Conservation (phyloP, 2,329 filamentous ascomycete species). For the Madurella fahalii region DNA sequence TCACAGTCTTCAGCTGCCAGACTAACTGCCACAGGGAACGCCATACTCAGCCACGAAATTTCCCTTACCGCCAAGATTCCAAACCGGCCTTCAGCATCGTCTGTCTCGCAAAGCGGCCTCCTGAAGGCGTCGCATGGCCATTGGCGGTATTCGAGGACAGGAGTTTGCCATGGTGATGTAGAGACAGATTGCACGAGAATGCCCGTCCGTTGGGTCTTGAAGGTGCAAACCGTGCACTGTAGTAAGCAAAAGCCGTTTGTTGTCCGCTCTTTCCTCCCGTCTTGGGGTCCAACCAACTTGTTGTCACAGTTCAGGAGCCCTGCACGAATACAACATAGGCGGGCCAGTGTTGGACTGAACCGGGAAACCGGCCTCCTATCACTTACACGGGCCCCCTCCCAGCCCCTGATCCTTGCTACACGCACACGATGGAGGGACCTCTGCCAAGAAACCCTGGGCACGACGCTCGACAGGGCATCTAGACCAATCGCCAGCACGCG, state of each 20-base stretch:
- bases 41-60: constrained; percentile 16
- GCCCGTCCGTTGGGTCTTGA: not conserved
- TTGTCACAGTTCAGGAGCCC: not conserved
- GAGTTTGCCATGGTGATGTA: not conserved
- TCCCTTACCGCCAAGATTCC: constrained; percentile 18
- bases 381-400: constrained; percentile 17
- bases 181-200: not conserved
- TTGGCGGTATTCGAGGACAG: not conserved
- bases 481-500: constrained; percentile 19
- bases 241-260: not conserved
- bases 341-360: constrained; percentile 4
- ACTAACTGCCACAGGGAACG: constrained; percentile 1
- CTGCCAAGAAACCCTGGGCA: constrained; percentile 18
- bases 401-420: constrained; percentile 14
- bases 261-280: not conserved
- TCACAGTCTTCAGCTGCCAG: not conserved
- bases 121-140: not conserved
- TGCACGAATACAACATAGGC: not conserved
- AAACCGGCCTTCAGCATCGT: not conserved
- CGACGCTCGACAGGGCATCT: constrained; percentile 2
- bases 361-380: constrained; percentile 18
- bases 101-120: not conserved
- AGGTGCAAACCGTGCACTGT: not conserved
- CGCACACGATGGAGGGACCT: constrained; percentile 5
- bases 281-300: too few relatives aligned